phyloP scores from a whole-genome alignment of 192 early-diverging fungal genomes.

The Entophlyctis helioformis region DNA sequence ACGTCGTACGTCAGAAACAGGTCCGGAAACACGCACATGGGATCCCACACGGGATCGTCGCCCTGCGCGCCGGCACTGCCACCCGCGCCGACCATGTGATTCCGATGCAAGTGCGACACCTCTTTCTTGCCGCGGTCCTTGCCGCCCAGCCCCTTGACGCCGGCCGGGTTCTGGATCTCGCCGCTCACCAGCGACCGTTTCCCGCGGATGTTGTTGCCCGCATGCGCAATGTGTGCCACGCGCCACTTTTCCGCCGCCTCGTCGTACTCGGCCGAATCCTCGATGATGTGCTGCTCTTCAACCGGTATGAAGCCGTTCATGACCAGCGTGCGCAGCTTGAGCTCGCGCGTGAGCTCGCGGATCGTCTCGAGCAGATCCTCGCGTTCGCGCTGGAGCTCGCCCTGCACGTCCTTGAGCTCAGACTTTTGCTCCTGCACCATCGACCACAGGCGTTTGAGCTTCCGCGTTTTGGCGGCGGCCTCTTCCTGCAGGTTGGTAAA shows the following conservation, averaged over 20 bases:
- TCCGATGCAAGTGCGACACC: slow-evolving; percentile 29
- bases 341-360: slow-evolving; percentile 39
- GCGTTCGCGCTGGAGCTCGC: slow-evolving; percentile 46
- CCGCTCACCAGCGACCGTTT: slow-evolving; percentile 34
- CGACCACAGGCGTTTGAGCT: slow-evolving; percentile 45
- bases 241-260: slow-evolving; percentile 47
- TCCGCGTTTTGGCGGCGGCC: slow-evolving; percentile 42
- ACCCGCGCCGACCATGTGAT: slow-evolving; percentile 4
- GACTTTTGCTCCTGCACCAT: slow-evolving; percentile 30
- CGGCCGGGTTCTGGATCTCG: slow-evolving; percentile 5
- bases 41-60: slow-evolving; percentile 34
- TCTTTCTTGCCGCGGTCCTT: too few species aligned
- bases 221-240: slow-evolving; percentile 38
- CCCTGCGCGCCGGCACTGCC: slow-evolving; percentile 9
- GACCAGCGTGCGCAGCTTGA: slow-evolving; percentile 36
- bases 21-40: slow-evolving; percentile 44
- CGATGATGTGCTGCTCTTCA: slow-evolving; percentile 31
- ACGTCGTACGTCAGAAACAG: slow-evolving; percentile 42
- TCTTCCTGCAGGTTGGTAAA: slow-evolving; percentile 49
- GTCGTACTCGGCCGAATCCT: slow-evolving; percentile 42
- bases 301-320: slow-evolving; percentile 40
- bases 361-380: slow-evolving; percentile 51
- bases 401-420: slow-evolving; percentile 47
- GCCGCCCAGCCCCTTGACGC: not conserved
- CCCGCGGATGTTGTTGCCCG: slow-evolving; percentile 49